A percentile compares a stretch with the other conserved stretches of the same genome.
These are phyloP conservation scores for Fusarium tjaetaba DNA, from an alignment of 2,329 filamentous ascomycete species.

Conservation along the genomic window DNA sequence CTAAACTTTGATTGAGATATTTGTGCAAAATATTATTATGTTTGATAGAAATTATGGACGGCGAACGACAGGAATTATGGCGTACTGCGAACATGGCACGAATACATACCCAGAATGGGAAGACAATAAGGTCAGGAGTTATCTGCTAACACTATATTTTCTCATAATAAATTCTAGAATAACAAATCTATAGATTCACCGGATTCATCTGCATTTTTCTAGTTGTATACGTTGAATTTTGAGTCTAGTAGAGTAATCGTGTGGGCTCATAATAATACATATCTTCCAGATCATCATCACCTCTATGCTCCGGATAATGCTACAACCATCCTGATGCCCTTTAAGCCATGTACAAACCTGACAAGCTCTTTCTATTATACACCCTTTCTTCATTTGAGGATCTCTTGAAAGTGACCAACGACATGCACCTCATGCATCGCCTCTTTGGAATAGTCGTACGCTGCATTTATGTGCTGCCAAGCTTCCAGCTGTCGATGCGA, in stretches of 20 bases:
- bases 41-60: background rate
- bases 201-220: background rate
- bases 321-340: constrained; percentile 15
- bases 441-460: background rate
- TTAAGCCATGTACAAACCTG: constrained; percentile 30
- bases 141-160: background rate
- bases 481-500: constrained; percentile 82
- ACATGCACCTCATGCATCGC: background rate
- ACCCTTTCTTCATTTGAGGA: constrained; percentile 11
- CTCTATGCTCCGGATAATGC: constrained; percentile 24
- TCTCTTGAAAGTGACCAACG: background rate
- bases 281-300: constrained; percentile 20
- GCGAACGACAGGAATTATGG: background rate
- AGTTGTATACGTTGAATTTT: constrained; percentile 22
- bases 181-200: background rate
- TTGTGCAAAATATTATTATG: background rate
- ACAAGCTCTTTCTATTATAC: constrained; percentile 39
- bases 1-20: constrained; percentile 67
- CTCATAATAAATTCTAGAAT: constrained; percentile 4
- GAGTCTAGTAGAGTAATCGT: constrained; percentile 34
- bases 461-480: constrained; percentile 65
- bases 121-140: constrained; percentile 18
- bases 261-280: constrained; percentile 35
- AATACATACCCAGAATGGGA: constrained; percentile 22
- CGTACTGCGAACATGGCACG: constrained; percentile 6